Percentiles rank a stretch among this genome's conserved stretches.
These are phyloP conservation scores for Didymella keratinophila DNA, from an alignment of 2,329 filamentous ascomycete genomes.

Conservation along the genomic window DNA sequence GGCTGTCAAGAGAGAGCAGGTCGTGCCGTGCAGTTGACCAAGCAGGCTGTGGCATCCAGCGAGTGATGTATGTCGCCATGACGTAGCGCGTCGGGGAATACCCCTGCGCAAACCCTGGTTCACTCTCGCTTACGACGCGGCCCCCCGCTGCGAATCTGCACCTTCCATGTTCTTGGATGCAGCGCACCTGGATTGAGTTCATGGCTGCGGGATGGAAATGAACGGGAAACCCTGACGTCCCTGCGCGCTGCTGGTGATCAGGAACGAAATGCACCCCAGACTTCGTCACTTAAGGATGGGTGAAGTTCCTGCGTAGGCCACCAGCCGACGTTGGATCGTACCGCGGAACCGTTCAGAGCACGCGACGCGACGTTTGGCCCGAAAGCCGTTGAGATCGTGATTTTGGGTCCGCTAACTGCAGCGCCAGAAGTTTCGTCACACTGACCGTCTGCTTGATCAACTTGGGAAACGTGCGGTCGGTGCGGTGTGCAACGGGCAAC, in stretches of 20 bases:
- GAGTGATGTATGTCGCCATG: conserved; percentile 20
- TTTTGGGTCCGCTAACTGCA: conserved; percentile 22
- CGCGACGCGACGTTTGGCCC: conserved; percentile 20
- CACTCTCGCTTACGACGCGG: conserved; percentile 26
- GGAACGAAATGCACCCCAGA: conserved; percentile 18
- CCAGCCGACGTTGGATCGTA: conserved; percentile 4
- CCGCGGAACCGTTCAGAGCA: conserved; percentile 12
- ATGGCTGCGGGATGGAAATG: conserved; percentile 14
- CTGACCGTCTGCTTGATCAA: neutral
- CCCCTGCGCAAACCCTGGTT: conserved; percentile 18
- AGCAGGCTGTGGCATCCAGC: conserved; percentile 30
- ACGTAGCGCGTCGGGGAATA: conserved; percentile 30
- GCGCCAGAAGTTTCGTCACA: conserved; percentile 15
- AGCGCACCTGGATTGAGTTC: conserved; percentile 14
- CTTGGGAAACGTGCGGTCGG: conserved; percentile 4
- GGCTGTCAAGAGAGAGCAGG: conserved; percentile 20
- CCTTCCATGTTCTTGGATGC: conserved; percentile 18
- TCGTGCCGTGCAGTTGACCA: conserved; percentile 29
- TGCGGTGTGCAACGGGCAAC: conserved; percentile 17
- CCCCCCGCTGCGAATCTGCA: conserved; percentile 16
- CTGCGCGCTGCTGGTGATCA: conserved; percentile 19
- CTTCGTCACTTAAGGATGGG: neutral
- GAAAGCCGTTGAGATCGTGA: conserved; percentile 18
- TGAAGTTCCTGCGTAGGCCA: conserved; percentile 5
- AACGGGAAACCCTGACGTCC: conserved; percentile 15